These are phyloP conservation scores for Plantago major DNA, from an alignment of 257 asterid species.

Conservation along the genomic window DNA sequence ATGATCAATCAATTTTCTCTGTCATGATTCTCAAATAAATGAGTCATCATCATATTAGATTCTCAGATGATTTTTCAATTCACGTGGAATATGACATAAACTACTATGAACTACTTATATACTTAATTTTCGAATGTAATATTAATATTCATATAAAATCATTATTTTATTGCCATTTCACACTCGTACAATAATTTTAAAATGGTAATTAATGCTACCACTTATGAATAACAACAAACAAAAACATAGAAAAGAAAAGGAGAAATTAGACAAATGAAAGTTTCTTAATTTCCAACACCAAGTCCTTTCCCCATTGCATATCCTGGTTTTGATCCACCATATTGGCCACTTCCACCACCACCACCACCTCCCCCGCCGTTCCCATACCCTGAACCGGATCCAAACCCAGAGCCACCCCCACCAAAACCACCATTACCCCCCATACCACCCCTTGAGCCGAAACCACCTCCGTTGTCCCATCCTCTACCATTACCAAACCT, in stretches of 20 bases:
- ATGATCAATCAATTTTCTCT: too few species aligned
- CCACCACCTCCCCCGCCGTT: not conserved
- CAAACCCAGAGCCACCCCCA: conserved; percentile 11
- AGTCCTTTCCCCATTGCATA: not conserved
- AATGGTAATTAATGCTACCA: not conserved
- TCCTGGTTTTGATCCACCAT: conserved; percentile 9
- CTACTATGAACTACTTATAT: too few species aligned
- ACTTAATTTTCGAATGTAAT: too few species aligned
- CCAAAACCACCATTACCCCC: conserved; percentile 19
- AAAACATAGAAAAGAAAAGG: too few species aligned
- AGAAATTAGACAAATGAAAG: conserved; percentile 1
- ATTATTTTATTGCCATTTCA: too few species aligned
- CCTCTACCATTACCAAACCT: not conserved
- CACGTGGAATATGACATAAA: too few species aligned
- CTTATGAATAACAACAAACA: not conserved
- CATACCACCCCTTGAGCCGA: conserved; percentile 16
- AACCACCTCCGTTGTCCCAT: conserved; percentile 20
- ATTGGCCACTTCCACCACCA: conserved; percentile 12
- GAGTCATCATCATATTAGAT: too few species aligned
- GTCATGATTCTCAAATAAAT: too few species aligned
- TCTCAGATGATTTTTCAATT: too few species aligned
- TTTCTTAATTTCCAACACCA: conserved; percentile 22
- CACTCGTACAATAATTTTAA: too few species aligned
- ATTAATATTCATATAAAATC: too few species aligned
- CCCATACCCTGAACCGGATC: conserved; percentile 14